phyloP scores from a whole-genome alignment of 106 monocot species.

The Chionographis japonica region DNA sequence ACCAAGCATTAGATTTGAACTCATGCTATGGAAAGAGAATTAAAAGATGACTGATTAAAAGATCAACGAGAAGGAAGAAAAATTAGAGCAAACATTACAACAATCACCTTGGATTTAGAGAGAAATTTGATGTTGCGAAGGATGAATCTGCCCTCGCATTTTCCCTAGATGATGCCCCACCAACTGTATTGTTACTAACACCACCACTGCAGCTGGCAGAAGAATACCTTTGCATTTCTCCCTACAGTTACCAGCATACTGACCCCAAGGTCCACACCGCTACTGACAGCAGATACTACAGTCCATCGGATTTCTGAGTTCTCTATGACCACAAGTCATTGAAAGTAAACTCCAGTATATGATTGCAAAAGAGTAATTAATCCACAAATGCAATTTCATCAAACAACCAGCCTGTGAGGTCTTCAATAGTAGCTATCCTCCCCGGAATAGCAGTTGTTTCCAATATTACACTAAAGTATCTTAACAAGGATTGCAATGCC shows the following conservation, averaged over 20 bases:
- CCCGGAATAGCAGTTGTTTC: no score
- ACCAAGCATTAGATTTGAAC: background rate
- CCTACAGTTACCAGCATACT: slow-evolving; percentile 57
- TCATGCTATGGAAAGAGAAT: background rate
- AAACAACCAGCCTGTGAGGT: no score
- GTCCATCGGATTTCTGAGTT: background rate
- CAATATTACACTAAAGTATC: no score
- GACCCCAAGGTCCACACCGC: slow-evolving; percentile 13
- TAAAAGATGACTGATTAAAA: background rate
- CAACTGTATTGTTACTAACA: slow-evolving; percentile 28
- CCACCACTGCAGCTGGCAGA: slow-evolving; percentile 54
- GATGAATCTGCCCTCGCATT: slow-evolving; percentile 51
- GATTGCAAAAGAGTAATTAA: no score
- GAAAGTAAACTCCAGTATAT: no score
- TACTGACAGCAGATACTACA: background rate
- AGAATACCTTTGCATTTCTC: slow-evolving; percentile 85
- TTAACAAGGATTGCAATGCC: no score
- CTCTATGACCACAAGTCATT: no score
- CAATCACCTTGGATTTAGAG: slow-evolving; percentile 63
- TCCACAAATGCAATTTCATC: no score
- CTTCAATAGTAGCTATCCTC: no score
- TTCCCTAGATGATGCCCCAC: slow-evolving; percentile 56
- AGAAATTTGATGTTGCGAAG: slow-evolving; percentile 45
- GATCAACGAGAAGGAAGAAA: background rate
- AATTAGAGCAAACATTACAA: background rate